These are phyloP conservation scores for Paracoccidioides brasiliensis DNA, from an alignment of 2,329 filamentous ascomycete species.

Conservation along the genomic window DNA sequence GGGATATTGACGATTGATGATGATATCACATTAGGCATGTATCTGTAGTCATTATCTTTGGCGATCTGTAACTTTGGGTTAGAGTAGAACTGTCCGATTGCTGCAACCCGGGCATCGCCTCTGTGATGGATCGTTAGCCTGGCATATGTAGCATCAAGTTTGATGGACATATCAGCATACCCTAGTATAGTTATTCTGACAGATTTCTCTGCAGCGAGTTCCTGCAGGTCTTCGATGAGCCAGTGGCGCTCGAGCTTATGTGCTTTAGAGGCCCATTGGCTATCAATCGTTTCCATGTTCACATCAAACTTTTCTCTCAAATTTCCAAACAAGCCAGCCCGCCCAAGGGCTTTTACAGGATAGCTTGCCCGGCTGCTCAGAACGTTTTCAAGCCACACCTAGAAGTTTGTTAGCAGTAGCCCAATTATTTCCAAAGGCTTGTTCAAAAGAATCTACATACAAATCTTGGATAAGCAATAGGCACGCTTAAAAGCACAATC, in stretches of 20 bases:
- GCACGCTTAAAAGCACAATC: slow-evolving; percentile 73
- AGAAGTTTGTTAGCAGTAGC: slow-evolving; percentile 12
- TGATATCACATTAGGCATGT: slow-evolving; percentile 92
- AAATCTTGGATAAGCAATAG: slow-evolving; percentile 65
- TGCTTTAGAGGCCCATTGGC: slow-evolving; percentile 94
- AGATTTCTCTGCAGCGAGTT: slow-evolving; percentile 83
- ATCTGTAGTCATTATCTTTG: slow-evolving; percentile 86
- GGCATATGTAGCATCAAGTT: not conserved
- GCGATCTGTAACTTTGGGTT: slow-evolving; percentile 68
- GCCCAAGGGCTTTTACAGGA: slow-evolving; percentile 76
- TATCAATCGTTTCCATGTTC: slow-evolving; percentile 81
- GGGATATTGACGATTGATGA: slow-evolving; percentile 91
- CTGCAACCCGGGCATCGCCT: slow-evolving; percentile 86
- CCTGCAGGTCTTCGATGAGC: slow-evolving; percentile 81
- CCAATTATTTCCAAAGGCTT: not conserved
- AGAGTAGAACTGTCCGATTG: slow-evolving; percentile 88
- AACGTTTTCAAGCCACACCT: slow-evolving; percentile 54
- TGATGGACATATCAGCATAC: slow-evolving; percentile 26
- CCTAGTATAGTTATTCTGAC: slow-evolving; percentile 80
- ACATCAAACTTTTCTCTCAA: slow-evolving; percentile 84
- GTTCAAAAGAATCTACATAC: slow-evolving; percentile 36
- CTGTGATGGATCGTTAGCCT: slow-evolving; percentile 31
- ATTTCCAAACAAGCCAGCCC: slow-evolving; percentile 63
- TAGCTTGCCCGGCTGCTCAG: slow-evolving; percentile 77
- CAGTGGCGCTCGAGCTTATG: slow-evolving; percentile 83